Percentiles rank a stretch among this genome's conserved stretches.
Evolutionary conservation across 2,329 filamentous ascomycete species (phyloP).

Genomic region (Tolypocladium nubicola): DNA sequence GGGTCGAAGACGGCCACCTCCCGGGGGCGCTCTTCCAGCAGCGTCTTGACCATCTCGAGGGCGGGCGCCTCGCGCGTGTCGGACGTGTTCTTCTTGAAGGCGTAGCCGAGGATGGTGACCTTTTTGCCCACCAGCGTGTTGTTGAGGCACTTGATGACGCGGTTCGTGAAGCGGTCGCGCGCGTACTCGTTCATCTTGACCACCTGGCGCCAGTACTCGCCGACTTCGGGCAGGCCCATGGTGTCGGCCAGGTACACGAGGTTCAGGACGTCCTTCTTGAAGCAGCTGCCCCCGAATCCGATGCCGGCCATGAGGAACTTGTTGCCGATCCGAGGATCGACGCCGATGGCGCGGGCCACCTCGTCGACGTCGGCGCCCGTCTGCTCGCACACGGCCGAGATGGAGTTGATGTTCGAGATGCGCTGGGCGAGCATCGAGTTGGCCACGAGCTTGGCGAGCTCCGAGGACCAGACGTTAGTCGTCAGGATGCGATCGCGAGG

Average conservation of each 20-base stretch:
- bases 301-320: conserved; percentile 66
- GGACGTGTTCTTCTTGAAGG: conserved; percentile 71
- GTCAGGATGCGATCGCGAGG: conserved; percentile 55
- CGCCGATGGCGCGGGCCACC: conserved; percentile 55
- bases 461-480: conserved; percentile 67
- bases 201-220: conserved; percentile 65
- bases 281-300: conserved; percentile 72
- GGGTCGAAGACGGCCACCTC: conserved; percentile 63
- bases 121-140: conserved; percentile 62
- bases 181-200: conserved; percentile 70
- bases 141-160: conserved; percentile 56
- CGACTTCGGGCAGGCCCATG: conserved; percentile 59
- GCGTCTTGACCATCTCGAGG: conserved; percentile 53
- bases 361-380: conserved; percentile 69
- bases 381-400: conserved; percentile 70
- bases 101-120: conserved; percentile 61
- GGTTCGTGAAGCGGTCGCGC: conserved; percentile 54
- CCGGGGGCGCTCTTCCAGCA: conserved; percentile 52
- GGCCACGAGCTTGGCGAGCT: conserved; percentile 67
- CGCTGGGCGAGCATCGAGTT: conserved; percentile 75
- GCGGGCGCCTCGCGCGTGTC: conserved; percentile 65
- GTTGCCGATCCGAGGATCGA: conserved; percentile 60
- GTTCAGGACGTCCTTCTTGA: conserved; percentile 70
- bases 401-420: conserved; percentile 71
- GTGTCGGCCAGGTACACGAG: conserved; percentile 64